Base-by-base conservation (phyloP, 164 flowering plant species). In the Santalum album region DNA sequence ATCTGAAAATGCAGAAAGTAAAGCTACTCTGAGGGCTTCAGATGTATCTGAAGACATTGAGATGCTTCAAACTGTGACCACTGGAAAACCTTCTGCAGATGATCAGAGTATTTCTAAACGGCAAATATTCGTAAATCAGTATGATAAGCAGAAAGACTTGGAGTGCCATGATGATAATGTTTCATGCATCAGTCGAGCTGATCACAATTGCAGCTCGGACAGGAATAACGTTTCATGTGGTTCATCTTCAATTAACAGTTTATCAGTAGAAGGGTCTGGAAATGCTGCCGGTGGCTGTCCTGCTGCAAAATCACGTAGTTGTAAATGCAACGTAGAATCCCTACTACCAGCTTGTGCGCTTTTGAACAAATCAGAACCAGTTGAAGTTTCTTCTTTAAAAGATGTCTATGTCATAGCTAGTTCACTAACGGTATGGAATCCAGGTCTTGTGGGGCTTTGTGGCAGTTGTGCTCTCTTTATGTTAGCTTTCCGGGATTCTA, bases 1-100 rank as follows among this genome's bases (percentile, higher is more conserved):
- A 18, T 42, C 58, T 55, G 58, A 55, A 55, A 55, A 55, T 25
- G 58, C 57, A 23, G 58, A 55, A 40, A 55, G 49, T 27, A 40
- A 40, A 42, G 35, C 48, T 40, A 19, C 7, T 25, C 19, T 55
- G 48, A 43, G 29, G 45, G 36, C 34, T 43, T 39, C 25, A 20
- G 47, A 42, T 25, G 20, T 17, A 6, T 23, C 21, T 25, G 23
- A 55, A 26, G 49, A 42, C 29, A 25, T 25, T 23, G 49, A 27
- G 49, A 40, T 42, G 49, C 52, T 24, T 23, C 27, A 23, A 12
- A 26, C 10, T 49, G 17, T 26, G 52, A 24, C n/a, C 11, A 49
- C 32, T 24, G 34, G 21, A 4, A n/a, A 23, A 40, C 3, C 58
- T 39, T 7, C 40, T 19, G 49, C 12, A 55, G 22, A 55, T 21